Conservation (phyloP, 768 basidiomycete species). For the Thelephora ganbajun region DNA sequence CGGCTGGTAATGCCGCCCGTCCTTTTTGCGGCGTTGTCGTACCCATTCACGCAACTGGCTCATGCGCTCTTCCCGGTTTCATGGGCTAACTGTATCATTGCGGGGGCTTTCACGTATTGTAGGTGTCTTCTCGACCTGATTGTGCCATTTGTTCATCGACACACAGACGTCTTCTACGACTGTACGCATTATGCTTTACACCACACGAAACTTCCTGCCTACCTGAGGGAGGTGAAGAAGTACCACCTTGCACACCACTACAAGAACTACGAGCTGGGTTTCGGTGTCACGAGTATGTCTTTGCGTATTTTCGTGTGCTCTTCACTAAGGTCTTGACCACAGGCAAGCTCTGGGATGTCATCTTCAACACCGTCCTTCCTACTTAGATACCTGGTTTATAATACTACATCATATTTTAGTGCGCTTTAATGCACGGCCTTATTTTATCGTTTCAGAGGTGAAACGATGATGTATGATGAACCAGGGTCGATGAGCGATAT, state of each 20-base stretch:
- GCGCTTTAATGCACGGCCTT: no score
- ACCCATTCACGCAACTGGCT: conserved; percentile 79
- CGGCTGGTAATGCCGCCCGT: conserved; percentile 95
- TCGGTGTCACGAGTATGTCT: conserved; percentile 80
- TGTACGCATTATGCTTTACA: conserved; percentile 90
- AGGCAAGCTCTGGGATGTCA: conserved; percentile 91
- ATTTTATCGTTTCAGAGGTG: no score
- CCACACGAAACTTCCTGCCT: conserved; percentile 74
- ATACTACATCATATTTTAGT: no score
- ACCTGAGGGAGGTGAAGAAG: conserved; percentile 87
- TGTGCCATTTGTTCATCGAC: conserved; percentile 4
- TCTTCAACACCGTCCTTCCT: conserved; percentile 73
- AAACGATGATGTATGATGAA: no score
- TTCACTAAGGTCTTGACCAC: conserved; percentile 3
- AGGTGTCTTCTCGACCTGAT: conserved; percentile 14
- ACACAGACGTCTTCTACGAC: conserved; percentile 70
- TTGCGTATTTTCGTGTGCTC: background rate
- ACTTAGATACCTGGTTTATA: conserved; percentile 25
- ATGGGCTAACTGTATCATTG: conserved; percentile 83
- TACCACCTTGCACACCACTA: conserved; percentile 98
- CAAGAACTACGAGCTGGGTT: conserved; percentile 96
- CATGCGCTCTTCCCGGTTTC: conserved; percentile 70
- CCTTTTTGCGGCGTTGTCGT: conserved; percentile 62
- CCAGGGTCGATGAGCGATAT: no score
- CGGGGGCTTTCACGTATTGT: conserved; percentile 70